Evolutionary conservation across 2,329 filamentous ascomycete genomes (phyloP).

Genomic region (Drechslerella dactyloides): DNA sequence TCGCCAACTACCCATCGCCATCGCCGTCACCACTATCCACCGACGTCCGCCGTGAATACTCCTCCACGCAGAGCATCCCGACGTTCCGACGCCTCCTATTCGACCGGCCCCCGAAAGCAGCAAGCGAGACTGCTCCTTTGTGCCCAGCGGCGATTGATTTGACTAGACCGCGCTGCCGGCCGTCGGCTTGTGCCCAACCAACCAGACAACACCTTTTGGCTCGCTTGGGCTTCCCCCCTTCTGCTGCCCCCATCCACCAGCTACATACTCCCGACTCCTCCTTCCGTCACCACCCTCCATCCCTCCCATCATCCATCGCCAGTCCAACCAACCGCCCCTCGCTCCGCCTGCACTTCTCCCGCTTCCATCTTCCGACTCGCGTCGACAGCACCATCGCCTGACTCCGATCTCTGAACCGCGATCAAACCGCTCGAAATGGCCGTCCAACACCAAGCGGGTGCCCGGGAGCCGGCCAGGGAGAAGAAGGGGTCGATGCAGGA

Average conservation of each 20-base stretch:
- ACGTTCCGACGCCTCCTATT: constrained; percentile 8
- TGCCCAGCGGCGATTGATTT: background rate
- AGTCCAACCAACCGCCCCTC: constrained; percentile 51
- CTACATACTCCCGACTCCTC: constrained; percentile 1
- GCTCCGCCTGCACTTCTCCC: constrained; percentile 13
- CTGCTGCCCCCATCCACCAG: constrained; percentile 48
- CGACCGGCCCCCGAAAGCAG: background rate
- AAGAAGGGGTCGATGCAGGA: constrained; percentile 99
- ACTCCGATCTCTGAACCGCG: constrained; percentile 4
- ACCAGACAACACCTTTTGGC: constrained; percentile 19
- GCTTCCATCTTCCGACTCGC: constrained; percentile 11
- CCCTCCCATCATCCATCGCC: constrained; percentile 48
- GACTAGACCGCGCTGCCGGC: too few relatives aligned
- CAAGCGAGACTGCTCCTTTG: background rate
- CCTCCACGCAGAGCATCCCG: background rate
- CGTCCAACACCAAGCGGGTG: constrained; percentile 71
- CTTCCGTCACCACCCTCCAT: constrained; percentile 22
- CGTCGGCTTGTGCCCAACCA: constrained; percentile 7
- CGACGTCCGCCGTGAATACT: constrained; percentile 7
- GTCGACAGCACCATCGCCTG: background rate
- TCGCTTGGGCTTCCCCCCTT: constrained; percentile 43
- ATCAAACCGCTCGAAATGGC: constrained; percentile 55
- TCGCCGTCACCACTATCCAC: constrained; percentile 9
- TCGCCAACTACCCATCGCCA: background rate
- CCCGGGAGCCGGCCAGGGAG: constrained; percentile 72